Evolutionary conservation across 2,329 filamentous ascomycete genomes (phyloP), one percentile per base, ranked within the genome.

Genomic region (Alternaria novae-zelandiae): DNA sequence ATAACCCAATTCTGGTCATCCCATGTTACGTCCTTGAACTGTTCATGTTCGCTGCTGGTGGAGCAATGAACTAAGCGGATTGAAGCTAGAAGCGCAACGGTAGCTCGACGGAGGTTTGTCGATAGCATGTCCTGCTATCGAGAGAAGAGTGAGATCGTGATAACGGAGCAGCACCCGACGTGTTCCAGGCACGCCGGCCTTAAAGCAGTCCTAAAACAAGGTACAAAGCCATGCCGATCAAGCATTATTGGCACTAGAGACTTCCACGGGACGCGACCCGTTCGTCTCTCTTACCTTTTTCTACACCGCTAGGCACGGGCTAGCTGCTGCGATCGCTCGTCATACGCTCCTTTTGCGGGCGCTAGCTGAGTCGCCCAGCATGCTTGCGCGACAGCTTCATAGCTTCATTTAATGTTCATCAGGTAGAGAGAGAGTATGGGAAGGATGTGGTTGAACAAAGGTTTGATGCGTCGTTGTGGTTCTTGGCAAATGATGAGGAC

Each of bases 1-100:
- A 90, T 77, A 13, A 81, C 76, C 88, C 88, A 90, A 43, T 84
- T 83, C 21, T 83, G 81, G 63, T 88, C 83, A 73, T 89, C 85
- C 87, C 87, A 90, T 3, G 83, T 85, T 17, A 88, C 86, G 45
- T 83, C 81, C 23, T 64, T 63, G 55, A 76, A 75, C 25, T 69
- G 64, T 17, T 72, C 65, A 50, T 71, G 69, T 61, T 72, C 68
- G 54, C 59, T 70, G 59, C 68, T 72, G 10, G 60, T 68, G 10
- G 71, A 70, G 46, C 55, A 47, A 4, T 15, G 47, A 20, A 54
- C 62, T 21, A 67, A 57, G 23, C 10, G 54, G 17, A 46, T 43
- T 25, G 66, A 63, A 49, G 69, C 62, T 63, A 67, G 26, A 15
- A 66, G 51, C 61, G 65, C 65, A 51, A 67, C 15, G 32, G 57